Evolutionary conservation across 2,329 filamentous ascomycete species (phyloP), one percentile per base, ranked within the genome.

Genomic region (Aspergillus ochraceoroseus): DNA sequence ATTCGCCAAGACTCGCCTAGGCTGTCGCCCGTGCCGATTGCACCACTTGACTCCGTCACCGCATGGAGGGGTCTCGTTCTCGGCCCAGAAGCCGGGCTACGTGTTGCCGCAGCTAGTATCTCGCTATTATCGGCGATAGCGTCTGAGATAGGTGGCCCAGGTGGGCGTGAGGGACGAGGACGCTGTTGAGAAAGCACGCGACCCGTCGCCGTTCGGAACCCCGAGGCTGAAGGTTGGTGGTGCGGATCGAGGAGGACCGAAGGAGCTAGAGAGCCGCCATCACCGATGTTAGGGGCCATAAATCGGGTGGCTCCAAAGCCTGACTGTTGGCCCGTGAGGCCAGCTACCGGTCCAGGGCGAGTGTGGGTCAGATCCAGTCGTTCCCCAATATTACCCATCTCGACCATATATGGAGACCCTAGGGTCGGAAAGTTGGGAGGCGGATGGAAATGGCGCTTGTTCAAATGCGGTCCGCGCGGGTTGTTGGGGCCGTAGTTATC

Each of bases 401-500:
- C 79, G 70, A 43, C 66, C 65, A 53, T 71, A 55, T 42, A 67
- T 14, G 76, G 80, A 22, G 77, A 84, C 58, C 79, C 80, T 6
- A 87, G 70, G 2, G 80, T 82, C 1, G 87, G 83, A 56, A 90
- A 86, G 1, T 77, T 70, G 4, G 86, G 85, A 1, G 86, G 85
- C 15, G 83, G 84, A 44, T 89, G 79, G 60, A 90, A 89, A 41
- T 73, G 72, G 42, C 71, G 75, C 53, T 66, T 58, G 25, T 45
- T 50, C 12, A 57, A 48, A 13, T 79, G 77, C 5, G 77, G 76
- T 13, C 82, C 75, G 1, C 80, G 82, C 3, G 82, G 80, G 54
- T 87, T n/a, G n/a, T n/a, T 86, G 33, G 82, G 78, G 9, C 83
- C 79, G 56, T 98, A 98, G 53, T 94, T 89, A 58, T 95, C 88